Base-by-base conservation (phyloP, 495 filamentous ascomycete species). In the Aspergillus leporis region DNA sequence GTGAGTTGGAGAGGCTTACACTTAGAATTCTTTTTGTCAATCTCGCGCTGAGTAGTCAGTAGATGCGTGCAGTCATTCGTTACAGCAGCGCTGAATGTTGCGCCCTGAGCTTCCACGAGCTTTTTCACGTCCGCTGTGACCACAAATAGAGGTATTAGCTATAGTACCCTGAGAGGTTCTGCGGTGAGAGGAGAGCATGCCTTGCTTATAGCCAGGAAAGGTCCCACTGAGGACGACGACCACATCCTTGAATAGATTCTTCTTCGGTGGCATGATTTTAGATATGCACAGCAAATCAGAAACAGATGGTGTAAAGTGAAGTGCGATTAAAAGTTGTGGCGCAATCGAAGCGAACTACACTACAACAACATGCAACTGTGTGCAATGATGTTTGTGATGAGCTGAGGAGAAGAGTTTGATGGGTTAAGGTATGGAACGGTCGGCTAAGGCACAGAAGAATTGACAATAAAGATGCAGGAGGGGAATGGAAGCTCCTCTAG, bases 221-320 rank as follows among this genome's bases (percentile, higher is more conserved):
- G 79, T 78, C 21, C 88, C 88, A 58, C 83, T 85, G 25, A 89
- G 66, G n/a, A 79, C 82, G 40, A 91, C 76, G 14, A 69, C 72
- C 31, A 80, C 72, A 2, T 74, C 74, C 18, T 78, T 70, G 16
- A 85, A 75, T n/a, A 55, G 49, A 47, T 47, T 47, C 28, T 45
- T 47, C 28, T 45, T 55, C 0, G 61, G 55, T 9, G 69, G 61
- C 72, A 77, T 78, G 32, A 38, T 53, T 56, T 19, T 22, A 49
- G 49, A 30, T 32, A 14, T 53, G 28, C 19, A 52, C 51, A 40
- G 5, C 7, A 22, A 28, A 28, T n/a, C 21, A 47, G 45, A 46
- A 52, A 53, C 31, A 49, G 30, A 40, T 40, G 7, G 18, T 47
- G 18, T 7, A 23, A 49, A 31, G 28, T 21, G 18, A 49, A 31